Evolutionary conservation across 1,139 yeast genomes (phyloP).

Genomic region (Wickerhamiella infanticola): DNA sequence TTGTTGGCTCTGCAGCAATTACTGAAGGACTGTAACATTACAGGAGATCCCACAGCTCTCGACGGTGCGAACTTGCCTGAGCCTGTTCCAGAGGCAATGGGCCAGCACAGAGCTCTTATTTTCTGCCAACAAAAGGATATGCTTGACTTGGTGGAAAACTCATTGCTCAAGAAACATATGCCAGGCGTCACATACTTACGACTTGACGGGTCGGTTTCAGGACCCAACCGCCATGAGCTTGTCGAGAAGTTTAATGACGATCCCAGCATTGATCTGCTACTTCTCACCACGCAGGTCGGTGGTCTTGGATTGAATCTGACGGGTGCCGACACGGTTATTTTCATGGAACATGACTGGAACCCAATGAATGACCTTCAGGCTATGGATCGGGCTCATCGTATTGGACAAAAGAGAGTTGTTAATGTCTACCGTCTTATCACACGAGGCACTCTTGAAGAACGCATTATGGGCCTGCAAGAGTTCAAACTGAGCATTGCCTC

Average conservation of each 20-base stretch:
- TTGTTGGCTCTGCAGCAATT: conserved; percentile 67
- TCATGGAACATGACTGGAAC: conserved; percentile 99
- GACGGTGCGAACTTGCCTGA: conserved; percentile 14
- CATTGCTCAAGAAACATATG: conserved; percentile 64
- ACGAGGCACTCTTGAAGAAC: conserved; percentile 84
- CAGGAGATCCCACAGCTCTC: conserved; percentile 27
- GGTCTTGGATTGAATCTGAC: conserved; percentile 94
- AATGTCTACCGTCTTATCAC: conserved; percentile 89
- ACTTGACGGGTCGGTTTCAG: conserved; percentile 88
- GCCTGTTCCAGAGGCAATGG: conserved; percentile 51
- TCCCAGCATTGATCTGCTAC: conserved; percentile 86
- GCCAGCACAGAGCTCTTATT: conserved; percentile 88
- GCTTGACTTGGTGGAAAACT: conserved; percentile 92
- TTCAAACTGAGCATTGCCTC: conserved; percentile 97
- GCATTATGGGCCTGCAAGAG: conserved; percentile 95
- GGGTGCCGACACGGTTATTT: conserved; percentile 97
- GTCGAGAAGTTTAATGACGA: conserved; percentile 89
- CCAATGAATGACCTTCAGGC: conserved; percentile 99
- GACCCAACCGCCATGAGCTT: conserved; percentile 78
- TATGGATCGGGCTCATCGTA: conserved; percentile 97
- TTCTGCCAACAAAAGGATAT: conserved; percentile 96
- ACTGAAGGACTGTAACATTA: conserved; percentile 88
- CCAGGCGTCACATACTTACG: conserved; percentile 92
- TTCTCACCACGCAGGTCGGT: conserved; percentile 93
- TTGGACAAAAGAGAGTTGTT: conserved; percentile 95